Evolutionary conservation across 768 basidiomycete species (phyloP).

Genomic region (Phylloporus sp.): DNA sequence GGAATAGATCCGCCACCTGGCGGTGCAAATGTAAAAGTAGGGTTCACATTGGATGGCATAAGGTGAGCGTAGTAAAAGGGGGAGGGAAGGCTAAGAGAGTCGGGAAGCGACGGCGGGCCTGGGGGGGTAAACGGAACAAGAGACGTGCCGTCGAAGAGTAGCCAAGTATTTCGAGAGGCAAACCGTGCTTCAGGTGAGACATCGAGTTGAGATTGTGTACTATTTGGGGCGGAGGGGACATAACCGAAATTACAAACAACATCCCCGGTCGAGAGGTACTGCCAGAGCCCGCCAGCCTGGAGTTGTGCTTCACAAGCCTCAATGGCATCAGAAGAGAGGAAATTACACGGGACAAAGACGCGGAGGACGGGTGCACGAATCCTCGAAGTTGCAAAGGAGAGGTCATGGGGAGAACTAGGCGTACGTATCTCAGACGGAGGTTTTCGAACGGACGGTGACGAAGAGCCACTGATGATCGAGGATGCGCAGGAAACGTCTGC

Average conservation of each 20-base stretch:
- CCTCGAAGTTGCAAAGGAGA: slow-evolving; percentile 55
- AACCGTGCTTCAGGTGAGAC: slow-evolving; percentile 17
- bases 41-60: slow-evolving; percentile 34
- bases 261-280: slow-evolving; percentile 72
- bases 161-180: slow-evolving; percentile 48
- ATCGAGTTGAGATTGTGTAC: slow-evolving; percentile 23
- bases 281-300: slow-evolving; percentile 64
- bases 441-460: slow-evolving; percentile 20
- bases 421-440: slow-evolving; percentile 9
- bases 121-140: slow-evolving; percentile 63
- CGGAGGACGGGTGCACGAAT: slow-evolving; percentile 69
- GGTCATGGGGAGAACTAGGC: slow-evolving; percentile 52
- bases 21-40: slow-evolving; percentile 26
- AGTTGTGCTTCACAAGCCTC: slow-evolving; percentile 66
- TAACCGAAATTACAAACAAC: slow-evolving; percentile 80
- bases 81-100: slow-evolving; percentile 62
- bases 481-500: slow-evolving; percentile 46
- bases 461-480: slow-evolving; percentile 22
- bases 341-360: slow-evolving; percentile 69
- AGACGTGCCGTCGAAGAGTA: slow-evolving; percentile 64
- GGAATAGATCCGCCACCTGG: slow-evolving; percentile 35
- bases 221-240: slow-evolving; percentile 44
- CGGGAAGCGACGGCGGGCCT: slow-evolving; percentile 44
- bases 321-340: slow-evolving; percentile 44
- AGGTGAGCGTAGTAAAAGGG: slow-evolving; percentile 78